Evolutionary conservation across 192 early-diverging fungal species (phyloP).

Genomic region (Rhizoclosmatium globosum): DNA sequence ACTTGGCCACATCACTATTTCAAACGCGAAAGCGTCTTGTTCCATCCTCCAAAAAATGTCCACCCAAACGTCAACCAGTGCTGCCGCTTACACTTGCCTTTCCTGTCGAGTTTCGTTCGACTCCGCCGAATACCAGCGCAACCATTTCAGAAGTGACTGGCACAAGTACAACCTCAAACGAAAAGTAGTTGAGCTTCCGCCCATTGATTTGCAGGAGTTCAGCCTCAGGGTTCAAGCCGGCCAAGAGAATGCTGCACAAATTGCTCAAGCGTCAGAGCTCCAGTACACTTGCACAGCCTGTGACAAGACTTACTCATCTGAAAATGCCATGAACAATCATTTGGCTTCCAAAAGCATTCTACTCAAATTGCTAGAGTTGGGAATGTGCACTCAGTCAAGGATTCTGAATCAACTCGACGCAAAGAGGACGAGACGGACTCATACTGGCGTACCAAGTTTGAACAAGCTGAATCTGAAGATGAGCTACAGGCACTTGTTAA

Average conservation of each 20-base stretch:
- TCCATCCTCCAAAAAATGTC: too few relatives aligned
- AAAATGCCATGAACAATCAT: slow-evolving; percentile 77
- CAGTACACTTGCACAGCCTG: slow-evolving; percentile 4
- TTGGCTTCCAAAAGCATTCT: slow-evolving; percentile 88
- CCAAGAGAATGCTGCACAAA: not conserved
- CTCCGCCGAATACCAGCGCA: not conserved
- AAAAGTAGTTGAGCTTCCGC: slow-evolving; percentile 83
- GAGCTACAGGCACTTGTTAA: slow-evolving; percentile 73
- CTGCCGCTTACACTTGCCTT: too few relatives aligned
- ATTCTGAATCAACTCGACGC: not conserved
- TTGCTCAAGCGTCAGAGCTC: not conserved
- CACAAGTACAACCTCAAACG: slow-evolving; percentile 90
- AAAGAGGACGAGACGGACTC: not conserved
- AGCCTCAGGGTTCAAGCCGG: not conserved
- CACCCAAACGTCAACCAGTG: too few relatives aligned
- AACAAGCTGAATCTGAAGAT: slow-evolving; percentile 62
- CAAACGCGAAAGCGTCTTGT: too few relatives aligned
- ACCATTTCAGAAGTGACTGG: slow-evolving; percentile 15
- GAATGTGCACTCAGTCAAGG: not conserved
- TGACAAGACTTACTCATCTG: slow-evolving; percentile 1
- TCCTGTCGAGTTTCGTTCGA: slow-evolving; percentile 62
- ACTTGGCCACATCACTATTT: too few relatives aligned
- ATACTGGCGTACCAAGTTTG: slow-evolving; percentile 36
- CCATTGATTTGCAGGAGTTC: slow-evolving; percentile 60
- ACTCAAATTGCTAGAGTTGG: slow-evolving; percentile 48